Conservation (phyloP, 2,329 filamentous ascomycete genomes). For the Tolypocladium tropicale region DNA sequence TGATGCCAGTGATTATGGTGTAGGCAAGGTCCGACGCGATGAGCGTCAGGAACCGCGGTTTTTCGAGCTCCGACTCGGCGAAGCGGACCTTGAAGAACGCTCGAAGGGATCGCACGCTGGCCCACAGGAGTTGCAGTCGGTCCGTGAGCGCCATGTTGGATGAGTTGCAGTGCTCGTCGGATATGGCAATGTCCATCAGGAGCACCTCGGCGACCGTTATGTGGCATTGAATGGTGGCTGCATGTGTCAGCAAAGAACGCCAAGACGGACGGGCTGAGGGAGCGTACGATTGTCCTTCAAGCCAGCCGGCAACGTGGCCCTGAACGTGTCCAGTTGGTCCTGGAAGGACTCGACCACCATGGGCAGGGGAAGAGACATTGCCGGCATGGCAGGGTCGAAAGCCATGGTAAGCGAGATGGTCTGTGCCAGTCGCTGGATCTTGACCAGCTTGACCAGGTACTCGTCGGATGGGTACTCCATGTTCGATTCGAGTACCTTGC, state of each 20-base stretch:
- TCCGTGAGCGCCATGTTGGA: constrained; percentile 23
- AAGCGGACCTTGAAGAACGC: constrained; percentile 29
- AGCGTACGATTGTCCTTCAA: constrained; percentile 23
- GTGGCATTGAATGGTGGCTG: constrained; percentile 31
- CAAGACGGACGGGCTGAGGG: background rate
- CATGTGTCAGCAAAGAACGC: background rate
- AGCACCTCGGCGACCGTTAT: constrained; percentile 34
- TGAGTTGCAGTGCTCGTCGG: constrained; percentile 22
- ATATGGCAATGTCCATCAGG: constrained; percentile 35
- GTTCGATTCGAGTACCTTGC: constrained; percentile 28
- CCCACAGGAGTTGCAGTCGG: constrained; percentile 35
- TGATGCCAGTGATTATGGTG: constrained; percentile 33
- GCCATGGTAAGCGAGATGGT: constrained; percentile 31
- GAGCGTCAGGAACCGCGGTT: constrained; percentile 31
- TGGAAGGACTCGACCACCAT: constrained; percentile 33
- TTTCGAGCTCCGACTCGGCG: constrained; percentile 16
- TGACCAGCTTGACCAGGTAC: constrained; percentile 33
- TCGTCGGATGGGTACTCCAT: constrained; percentile 33
- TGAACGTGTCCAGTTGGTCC: constrained; percentile 31
- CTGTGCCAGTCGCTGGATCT: constrained; percentile 37
- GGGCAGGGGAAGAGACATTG: constrained; percentile 27
- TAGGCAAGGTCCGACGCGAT: constrained; percentile 37
- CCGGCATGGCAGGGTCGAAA: constrained; percentile 16
- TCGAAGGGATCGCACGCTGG: constrained; percentile 29
- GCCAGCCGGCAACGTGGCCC: constrained; percentile 21